These are phyloP conservation scores for Boletus sp. DNA, from an alignment of 768 basidiomycete genomes.

Conservation along the genomic window DNA sequence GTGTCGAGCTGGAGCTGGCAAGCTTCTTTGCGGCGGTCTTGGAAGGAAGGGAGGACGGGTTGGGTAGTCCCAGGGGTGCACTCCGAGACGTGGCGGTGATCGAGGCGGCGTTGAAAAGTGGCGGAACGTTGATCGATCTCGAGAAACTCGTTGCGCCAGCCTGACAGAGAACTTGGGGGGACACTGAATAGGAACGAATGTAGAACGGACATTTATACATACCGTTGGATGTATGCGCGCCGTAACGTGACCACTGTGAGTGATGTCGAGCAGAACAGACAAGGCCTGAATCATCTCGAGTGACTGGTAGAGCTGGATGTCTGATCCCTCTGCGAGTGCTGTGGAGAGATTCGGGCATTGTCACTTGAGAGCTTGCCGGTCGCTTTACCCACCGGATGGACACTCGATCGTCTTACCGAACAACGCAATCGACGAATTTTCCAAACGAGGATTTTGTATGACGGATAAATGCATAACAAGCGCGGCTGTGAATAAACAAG, in stretches of 20 bases:
- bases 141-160: conserved; percentile 28
- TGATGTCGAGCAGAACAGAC: background rate
- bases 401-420: background rate
- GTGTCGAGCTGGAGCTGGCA: conserved; percentile 54
- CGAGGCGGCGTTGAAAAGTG: conserved; percentile 68
- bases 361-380: too few relatives aligned
- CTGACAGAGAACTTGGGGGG: background rate
- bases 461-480: background rate
- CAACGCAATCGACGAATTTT: background rate
- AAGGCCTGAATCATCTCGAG: background rate
- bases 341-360: too few relatives aligned
- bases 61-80: conserved; percentile 61
- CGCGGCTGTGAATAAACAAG: background rate
- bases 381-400: too few relatives aligned
- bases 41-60: conserved; percentile 45
- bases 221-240: background rate
- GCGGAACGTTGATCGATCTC: conserved; percentile 59
- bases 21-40: conserved; percentile 57
- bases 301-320: background rate
- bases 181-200: background rate
- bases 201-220: background rate
- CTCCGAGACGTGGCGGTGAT: conserved; percentile 77
- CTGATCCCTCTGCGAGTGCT: background rate
- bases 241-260: background rate
- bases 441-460: background rate